These are phyloP conservation scores for Fusarium bactridioides DNA, from an alignment of 2,329 filamentous ascomycete species.

Conservation along the genomic window DNA sequence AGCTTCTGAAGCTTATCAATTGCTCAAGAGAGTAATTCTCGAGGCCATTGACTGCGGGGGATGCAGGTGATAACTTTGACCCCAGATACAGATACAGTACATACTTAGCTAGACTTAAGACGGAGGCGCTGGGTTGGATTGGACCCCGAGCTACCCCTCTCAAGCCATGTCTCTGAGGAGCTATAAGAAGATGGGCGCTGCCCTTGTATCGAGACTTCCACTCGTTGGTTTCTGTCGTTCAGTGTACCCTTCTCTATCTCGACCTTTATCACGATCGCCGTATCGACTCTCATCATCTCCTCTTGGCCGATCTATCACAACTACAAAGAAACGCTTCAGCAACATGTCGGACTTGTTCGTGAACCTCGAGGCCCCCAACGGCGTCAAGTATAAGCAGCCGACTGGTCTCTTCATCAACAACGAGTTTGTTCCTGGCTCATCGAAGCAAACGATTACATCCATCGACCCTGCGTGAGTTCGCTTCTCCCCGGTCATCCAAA, in stretches of 20 bases:
- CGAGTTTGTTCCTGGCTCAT: slow-evolving; percentile 67
- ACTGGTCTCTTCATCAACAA: slow-evolving; percentile 86
- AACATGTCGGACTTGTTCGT: slow-evolving; percentile 46
- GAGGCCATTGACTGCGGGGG: slow-evolving; percentile 21
- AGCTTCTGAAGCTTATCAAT: slow-evolving; percentile 16
- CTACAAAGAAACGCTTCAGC: slow-evolving; percentile 25
- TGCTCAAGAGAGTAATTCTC: background rate
- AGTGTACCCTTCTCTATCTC: background rate
- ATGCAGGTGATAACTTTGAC: slow-evolving; percentile 11
- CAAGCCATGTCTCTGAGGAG: slow-evolving; percentile 9
- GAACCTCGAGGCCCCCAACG: slow-evolving; percentile 80
- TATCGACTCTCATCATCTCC: slow-evolving; percentile 19
- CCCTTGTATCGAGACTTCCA: slow-evolving; percentile 13
- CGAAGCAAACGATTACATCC: slow-evolving; percentile 39
- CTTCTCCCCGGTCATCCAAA: too few species aligned
- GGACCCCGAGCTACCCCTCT: slow-evolving; percentile 22
- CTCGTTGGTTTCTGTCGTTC: slow-evolving; percentile 1
- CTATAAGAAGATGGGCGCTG: slow-evolving; percentile 35
- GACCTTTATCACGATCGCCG: background rate
- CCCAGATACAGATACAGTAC: background rate
- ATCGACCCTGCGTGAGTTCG: slow-evolving; percentile 42
- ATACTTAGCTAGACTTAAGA: slow-evolving; percentile 10
- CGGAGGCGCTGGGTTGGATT: background rate
- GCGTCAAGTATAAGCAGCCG: slow-evolving; percentile 75
- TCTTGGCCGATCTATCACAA: slow-evolving; percentile 6